A percentile compares a stretch with the other conserved stretches of the same genome.
Evolutionary conservation across 2,329 filamentous ascomycete genomes (phyloP).

Genomic region (Cercospora janseana): DNA sequence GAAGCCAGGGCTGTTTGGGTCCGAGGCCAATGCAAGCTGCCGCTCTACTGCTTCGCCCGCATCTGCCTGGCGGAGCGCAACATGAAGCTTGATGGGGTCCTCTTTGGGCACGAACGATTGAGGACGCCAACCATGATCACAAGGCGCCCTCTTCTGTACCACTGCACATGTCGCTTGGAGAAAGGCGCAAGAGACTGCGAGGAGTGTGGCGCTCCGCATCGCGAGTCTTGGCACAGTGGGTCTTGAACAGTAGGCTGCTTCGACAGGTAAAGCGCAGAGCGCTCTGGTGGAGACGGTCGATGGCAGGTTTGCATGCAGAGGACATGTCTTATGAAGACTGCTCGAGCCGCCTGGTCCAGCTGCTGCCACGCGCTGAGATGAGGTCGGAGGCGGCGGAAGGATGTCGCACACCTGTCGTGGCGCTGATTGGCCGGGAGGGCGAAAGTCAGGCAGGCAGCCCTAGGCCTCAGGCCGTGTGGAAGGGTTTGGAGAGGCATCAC

Average conservation of each 20-base stretch:
- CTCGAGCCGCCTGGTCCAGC: background rate
- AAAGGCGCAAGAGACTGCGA: background rate
- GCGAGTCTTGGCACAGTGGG: background rate
- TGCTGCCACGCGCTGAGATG: constrained; percentile 7
- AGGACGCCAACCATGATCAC: constrained; percentile 17
- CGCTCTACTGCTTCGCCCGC: constrained; percentile 18
- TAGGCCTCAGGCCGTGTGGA: background rate
- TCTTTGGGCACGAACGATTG: constrained; percentile 22
- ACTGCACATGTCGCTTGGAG: constrained; percentile 6
- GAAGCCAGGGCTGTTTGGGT: constrained; percentile 19
- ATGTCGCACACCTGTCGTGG: background rate
- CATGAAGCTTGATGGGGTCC: constrained; percentile 24
- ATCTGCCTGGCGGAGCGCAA: constrained; percentile 24
- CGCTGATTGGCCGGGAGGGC: background rate
- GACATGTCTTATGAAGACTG: too few relatives aligned
- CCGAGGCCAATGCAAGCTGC: constrained; percentile 12
- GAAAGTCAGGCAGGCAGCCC: too few relatives aligned
- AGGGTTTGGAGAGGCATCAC: too few relatives aligned
- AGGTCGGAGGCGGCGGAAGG: constrained; percentile 3
- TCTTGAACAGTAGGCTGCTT: background rate
- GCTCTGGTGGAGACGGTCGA: too few relatives aligned
- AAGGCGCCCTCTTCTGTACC: constrained; percentile 17
- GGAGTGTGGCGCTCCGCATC: background rate
- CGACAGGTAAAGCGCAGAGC: too few relatives aligned
- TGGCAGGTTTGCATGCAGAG: too few relatives aligned